phyloP scores from a whole-genome alignment of 2,329 filamentous ascomycete species.

The Elsinoe fawcettii region DNA sequence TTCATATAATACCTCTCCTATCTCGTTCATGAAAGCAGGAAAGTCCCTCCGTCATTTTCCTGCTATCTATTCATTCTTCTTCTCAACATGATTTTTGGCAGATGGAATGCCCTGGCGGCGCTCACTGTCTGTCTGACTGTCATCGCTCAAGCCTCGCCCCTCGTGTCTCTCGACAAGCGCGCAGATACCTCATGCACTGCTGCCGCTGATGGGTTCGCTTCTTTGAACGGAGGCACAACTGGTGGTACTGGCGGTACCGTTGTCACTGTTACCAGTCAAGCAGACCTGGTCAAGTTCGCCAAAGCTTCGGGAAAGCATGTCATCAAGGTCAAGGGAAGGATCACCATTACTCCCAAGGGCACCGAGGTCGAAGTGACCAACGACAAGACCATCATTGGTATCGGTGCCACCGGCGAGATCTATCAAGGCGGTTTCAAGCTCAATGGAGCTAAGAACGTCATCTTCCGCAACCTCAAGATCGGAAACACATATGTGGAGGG shows the following conservation, averaged over 20 bases:
- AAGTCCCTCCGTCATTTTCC: too few species aligned
- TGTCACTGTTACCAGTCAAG: conserved; percentile 21
- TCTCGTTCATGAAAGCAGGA: too few species aligned
- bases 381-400: conserved; percentile 24
- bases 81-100: neutral
- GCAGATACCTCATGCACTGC: neutral
- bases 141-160: neutral
- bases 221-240: conserved; percentile 22
- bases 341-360: conserved; percentile 20
- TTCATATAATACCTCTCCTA: neutral
- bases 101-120: neutral
- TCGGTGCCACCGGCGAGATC: conserved; percentile 21
- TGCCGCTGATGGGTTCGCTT: conserved; percentile 21
- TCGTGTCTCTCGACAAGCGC: neutral
- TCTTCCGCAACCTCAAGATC: conserved; percentile 22
- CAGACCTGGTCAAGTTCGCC: conserved; percentile 22
- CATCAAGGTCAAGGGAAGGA: conserved; percentile 20
- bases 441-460: too few species aligned
- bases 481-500: conserved; percentile 16
- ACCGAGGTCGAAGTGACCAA: conserved; percentile 21
- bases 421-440: conserved; percentile 21
- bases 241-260: conserved; percentile 21
- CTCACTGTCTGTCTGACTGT: neutral
- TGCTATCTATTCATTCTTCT: neutral
- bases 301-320: conserved; percentile 20